Evolutionary conservation across 768 basidiomycete species (phyloP).

Genomic region (Podaxis pistillaris): DNA sequence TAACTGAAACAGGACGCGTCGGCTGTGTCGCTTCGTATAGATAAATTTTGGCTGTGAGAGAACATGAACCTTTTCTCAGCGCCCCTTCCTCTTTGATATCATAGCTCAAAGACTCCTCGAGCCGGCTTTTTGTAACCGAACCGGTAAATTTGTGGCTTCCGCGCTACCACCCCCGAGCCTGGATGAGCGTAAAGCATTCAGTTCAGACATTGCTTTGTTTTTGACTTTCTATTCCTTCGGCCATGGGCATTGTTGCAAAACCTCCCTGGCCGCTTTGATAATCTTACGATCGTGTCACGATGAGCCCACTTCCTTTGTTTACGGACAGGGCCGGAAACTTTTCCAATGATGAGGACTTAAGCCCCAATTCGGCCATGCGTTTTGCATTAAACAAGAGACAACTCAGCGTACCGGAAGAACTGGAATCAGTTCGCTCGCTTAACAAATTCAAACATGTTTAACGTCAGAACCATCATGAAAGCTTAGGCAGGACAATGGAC

Average conservation of each 20-base stretch:
- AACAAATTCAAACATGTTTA: not conserved
- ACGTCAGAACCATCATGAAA: not conserved
- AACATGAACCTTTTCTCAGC: not conserved
- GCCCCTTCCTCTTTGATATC: not conserved
- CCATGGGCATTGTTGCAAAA: not conserved
- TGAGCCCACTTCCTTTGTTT: not conserved
- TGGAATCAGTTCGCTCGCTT: not conserved
- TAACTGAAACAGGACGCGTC: not conserved
- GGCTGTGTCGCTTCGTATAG: not conserved
- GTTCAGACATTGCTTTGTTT: not conserved
- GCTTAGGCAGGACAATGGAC: not conserved
- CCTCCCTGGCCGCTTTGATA: not conserved
- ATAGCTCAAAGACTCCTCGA: not conserved
- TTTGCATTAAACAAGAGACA: not conserved
- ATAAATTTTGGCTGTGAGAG: not conserved
- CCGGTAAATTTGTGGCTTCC: not conserved
- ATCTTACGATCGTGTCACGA: not conserved
- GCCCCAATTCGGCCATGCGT: not conserved
- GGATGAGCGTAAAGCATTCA: not conserved
- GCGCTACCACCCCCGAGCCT: not conserved
- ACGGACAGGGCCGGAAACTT: not conserved
- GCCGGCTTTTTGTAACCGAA: slow-evolving; percentile 3
- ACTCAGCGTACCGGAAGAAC: not conserved
- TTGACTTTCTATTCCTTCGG: not conserved
- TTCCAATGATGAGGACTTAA: not conserved